A percentile compares a stretch with the other conserved stretches of the same genome.
These are phyloP conservation scores for Ceratobasidium sp. DNA, from an alignment of 1,284 basidiomycete species.

Conservation along the genomic window DNA sequence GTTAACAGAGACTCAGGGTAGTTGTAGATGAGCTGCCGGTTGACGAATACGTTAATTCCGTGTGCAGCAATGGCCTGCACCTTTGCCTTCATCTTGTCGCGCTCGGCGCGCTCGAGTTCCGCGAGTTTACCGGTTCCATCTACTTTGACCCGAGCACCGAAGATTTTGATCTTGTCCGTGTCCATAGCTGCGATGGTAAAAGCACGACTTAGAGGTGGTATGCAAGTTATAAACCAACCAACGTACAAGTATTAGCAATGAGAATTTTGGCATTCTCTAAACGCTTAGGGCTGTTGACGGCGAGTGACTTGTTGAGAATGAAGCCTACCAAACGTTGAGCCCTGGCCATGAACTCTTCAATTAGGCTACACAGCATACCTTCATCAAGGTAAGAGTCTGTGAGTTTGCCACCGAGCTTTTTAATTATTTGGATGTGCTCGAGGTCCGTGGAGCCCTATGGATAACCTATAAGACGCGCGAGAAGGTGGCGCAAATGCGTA, in stretches of 20 bases:
- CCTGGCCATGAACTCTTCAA: neutral
- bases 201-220: neutral
- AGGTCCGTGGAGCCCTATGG: conserved; percentile 90
- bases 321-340: conserved; percentile 71
- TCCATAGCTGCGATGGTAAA: conserved; percentile 81
- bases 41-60: conserved; percentile 98
- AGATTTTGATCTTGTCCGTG: conserved; percentile 99
- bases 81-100: conserved; percentile 99
- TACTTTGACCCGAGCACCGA: conserved; percentile 95
- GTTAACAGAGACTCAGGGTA: conserved; percentile 95
- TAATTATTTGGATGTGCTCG: conserved; percentile 99
- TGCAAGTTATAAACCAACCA: neutral
- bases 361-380: conserved; percentile 61
- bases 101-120: conserved; percentile 95
- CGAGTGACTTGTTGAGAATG: conserved; percentile 97
- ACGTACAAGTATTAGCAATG: conserved; percentile 92
- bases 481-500: neutral
- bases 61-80: conserved; percentile 94
- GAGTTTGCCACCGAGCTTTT: conserved; percentile 98
- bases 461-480: neutral
- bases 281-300: conserved; percentile 93
- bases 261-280: conserved; percentile 96
- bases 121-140: conserved; percentile 96
- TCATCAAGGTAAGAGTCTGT: conserved; percentile 99
- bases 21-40: conserved; percentile 99